A percentile compares a stretch with the other conserved stretches of the same genome.
These are phyloP conservation scores for Gilbertella persicaria DNA, from an alignment of 371 early-diverging fungal genomes.

Conservation along the genomic window DNA sequence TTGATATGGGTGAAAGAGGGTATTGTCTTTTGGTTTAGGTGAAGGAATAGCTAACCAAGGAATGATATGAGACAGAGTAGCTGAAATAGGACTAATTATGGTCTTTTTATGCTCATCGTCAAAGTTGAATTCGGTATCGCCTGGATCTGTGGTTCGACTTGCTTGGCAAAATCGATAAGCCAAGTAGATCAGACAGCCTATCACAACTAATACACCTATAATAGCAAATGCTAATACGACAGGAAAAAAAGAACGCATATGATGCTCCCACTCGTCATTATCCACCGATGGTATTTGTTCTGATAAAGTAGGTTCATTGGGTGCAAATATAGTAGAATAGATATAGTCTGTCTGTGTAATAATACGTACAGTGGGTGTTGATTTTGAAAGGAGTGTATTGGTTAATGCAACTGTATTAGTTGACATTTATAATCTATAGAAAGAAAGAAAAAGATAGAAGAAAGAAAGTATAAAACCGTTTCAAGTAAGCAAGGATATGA, in stretches of 20 bases:
- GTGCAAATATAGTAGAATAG: constrained; percentile 4
- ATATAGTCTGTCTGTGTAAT: constrained; percentile 16
- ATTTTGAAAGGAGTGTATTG: background rate
- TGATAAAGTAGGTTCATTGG: background rate
- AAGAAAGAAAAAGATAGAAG: constrained; percentile 8
- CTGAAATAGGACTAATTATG: constrained; percentile 3
- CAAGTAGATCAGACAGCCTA: constrained; percentile 24
- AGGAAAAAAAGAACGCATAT: constrained; percentile 25
- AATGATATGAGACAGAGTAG: constrained; percentile 11
- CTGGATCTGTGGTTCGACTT: background rate
- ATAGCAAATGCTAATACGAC: constrained; percentile 39
- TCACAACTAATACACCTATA: constrained; percentile 29
- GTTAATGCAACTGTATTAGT: no score
- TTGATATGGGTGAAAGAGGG: constrained; percentile 9
- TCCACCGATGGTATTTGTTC: background rate
- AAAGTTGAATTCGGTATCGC: background rate
- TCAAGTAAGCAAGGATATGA: background rate
- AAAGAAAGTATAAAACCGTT: constrained; percentile 1
- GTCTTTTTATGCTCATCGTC: constrained; percentile 2
- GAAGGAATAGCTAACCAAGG: constrained; percentile 20
- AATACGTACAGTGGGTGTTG: constrained; percentile 2
- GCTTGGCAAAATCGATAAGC: constrained; percentile 28
- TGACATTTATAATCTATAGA: no score
- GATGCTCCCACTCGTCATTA: constrained; percentile 9
- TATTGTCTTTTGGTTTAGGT: background rate